phyloP scores from a whole-genome alignment of 768 basidiomycete species.

The Mrakia gelida region DNA sequence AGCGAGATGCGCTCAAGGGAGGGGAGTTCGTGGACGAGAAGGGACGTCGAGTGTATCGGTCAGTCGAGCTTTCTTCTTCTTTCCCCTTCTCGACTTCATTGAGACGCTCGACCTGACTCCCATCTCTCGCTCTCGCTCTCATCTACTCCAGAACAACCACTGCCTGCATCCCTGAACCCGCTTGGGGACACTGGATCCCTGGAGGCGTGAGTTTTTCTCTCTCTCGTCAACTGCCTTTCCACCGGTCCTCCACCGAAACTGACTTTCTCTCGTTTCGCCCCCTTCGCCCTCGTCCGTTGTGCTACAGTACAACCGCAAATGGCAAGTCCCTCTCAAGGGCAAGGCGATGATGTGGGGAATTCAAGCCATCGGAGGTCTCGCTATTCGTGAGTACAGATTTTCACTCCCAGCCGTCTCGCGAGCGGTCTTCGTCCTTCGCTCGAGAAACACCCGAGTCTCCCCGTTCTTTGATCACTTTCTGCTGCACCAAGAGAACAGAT shows the following conservation, averaged over 20 bases:
- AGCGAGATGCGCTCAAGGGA: background rate
- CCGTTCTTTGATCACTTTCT: background rate
- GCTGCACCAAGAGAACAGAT: background rate
- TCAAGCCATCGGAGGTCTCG: constrained; percentile 14
- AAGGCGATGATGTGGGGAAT: constrained; percentile 29
- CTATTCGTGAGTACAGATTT: background rate
- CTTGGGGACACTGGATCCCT: constrained; percentile 12
- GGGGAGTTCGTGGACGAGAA: constrained; percentile 17
- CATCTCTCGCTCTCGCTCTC: background rate
- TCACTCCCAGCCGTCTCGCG: too few relatives aligned
- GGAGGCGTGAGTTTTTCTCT: constrained; percentile 4
- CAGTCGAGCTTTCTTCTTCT: background rate
- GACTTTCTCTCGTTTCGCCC: background rate
- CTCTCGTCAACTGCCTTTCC: background rate
- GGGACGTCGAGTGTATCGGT: constrained; percentile 9
- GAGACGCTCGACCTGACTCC: background rate
- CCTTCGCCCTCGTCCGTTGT: background rate
- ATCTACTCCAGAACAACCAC: constrained; percentile 1
- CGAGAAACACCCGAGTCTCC: too few relatives aligned
- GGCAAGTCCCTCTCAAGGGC: constrained; percentile 27
- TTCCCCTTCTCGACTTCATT: background rate
- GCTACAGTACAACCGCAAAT: constrained; percentile 8
- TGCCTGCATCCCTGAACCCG: background rate
- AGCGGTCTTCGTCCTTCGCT: too few relatives aligned
- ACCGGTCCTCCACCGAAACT: background rate